Evolutionary conservation across 106 monocot genomes (phyloP).

Genomic region (Vanilla planifolia): DNA sequence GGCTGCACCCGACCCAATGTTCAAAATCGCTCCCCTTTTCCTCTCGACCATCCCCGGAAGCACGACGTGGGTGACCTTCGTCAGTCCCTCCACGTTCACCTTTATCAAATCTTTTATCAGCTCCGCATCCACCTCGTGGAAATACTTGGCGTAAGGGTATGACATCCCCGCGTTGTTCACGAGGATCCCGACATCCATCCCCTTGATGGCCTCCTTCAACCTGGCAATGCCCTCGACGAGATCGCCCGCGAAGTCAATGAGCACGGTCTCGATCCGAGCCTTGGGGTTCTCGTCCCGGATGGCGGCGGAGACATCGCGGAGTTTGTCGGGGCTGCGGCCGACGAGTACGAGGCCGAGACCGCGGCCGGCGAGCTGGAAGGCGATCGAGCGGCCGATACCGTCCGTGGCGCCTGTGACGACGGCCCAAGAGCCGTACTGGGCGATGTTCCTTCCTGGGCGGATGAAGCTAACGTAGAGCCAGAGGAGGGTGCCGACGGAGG

Average conservation of each 20-base stretch:
- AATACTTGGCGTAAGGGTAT: constrained; percentile 79
- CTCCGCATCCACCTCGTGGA: constrained; percentile 89
- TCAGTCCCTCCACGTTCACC: constrained; percentile 84
- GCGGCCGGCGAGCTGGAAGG: constrained; percentile 61
- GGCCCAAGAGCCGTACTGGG: constrained; percentile 72
- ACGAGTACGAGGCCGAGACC: constrained; percentile 74
- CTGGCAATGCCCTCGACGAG: constrained; percentile 35
- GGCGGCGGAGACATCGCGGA: constrained; percentile 31
- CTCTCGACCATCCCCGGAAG: constrained; percentile 76
- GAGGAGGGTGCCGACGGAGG: constrained; percentile 23
- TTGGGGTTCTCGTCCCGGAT: constrained; percentile 28
- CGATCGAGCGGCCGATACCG: constrained; percentile 76
- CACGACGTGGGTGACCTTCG: constrained; percentile 74
- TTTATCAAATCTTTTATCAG: constrained; percentile 52
- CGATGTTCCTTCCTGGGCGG: constrained; percentile 58
- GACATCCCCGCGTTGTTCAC: constrained; percentile 88
- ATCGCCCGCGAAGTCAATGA: constrained; percentile 62
- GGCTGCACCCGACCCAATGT: constrained; percentile 82
- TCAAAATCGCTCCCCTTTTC: constrained; percentile 75
- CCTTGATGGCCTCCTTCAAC: constrained; percentile 43
- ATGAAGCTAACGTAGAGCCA: constrained; percentile 75
- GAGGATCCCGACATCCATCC: constrained; percentile 73
- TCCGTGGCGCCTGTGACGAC: constrained; percentile 86
- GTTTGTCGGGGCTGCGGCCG: constrained; percentile 74
- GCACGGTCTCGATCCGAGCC: constrained; percentile 36